Evolutionary conservation across 495 filamentous ascomycete species (phyloP).

Genomic region (Penicillium longicatenatum): DNA sequence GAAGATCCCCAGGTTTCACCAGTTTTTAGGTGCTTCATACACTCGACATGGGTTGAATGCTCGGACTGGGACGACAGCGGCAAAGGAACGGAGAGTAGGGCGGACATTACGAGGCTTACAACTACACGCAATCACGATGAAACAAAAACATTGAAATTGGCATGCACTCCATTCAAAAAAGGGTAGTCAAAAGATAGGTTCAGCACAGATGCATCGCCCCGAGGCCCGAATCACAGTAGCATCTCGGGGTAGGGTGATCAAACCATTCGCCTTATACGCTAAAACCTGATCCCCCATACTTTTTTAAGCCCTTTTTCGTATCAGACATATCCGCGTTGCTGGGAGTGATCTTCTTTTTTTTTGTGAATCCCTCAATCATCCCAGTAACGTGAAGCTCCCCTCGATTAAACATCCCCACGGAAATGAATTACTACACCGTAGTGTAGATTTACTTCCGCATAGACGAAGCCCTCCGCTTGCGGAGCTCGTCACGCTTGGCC

Average conservation of each 20-base stretch:
- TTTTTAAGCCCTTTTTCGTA: constrained; percentile 30
- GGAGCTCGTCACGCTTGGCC: constrained; percentile 82
- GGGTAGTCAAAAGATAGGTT: constrained; percentile 35
- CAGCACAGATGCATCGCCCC: constrained; percentile 30
- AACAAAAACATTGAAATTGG: constrained; percentile 28
- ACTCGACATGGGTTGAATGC: not conserved
- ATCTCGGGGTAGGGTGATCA: constrained; percentile 21
- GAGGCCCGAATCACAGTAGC: constrained; percentile 25
- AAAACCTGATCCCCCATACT: constrained; percentile 25
- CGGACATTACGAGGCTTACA: not conserved
- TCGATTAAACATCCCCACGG: constrained; percentile 43
- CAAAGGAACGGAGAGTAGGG: too few relatives aligned
- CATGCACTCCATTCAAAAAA: constrained; percentile 39
- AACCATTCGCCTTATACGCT: constrained; percentile 24
- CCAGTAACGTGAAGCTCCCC: constrained; percentile 33
- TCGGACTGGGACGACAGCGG: too few relatives aligned
- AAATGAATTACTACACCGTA: constrained; percentile 36
- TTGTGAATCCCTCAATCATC: constrained; percentile 23
- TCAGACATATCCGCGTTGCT: constrained; percentile 35
- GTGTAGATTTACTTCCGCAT: constrained; percentile 77
- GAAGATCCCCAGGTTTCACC: too few relatives aligned
- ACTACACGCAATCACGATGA: constrained; percentile 5
- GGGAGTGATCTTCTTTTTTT: constrained; percentile 34
- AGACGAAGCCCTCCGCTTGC: constrained; percentile 94
- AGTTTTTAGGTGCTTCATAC: too few relatives aligned